These are phyloP conservation scores for Colletotrichum neosansevieriae DNA, from an alignment of 2,329 filamentous ascomycete species.

Conservation along the genomic window DNA sequence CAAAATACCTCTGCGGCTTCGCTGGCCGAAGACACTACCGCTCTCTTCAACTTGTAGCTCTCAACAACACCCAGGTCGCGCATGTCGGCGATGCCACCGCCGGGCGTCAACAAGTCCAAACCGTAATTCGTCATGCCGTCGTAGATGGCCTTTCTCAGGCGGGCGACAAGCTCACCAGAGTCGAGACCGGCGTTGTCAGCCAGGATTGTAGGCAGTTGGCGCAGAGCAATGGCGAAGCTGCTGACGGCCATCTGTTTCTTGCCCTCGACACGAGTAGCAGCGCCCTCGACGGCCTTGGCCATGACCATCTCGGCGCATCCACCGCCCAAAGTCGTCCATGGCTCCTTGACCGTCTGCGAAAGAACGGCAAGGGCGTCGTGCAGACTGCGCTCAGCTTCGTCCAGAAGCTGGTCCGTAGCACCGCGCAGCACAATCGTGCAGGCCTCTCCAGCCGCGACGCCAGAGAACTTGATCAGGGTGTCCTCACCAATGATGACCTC, in stretches of 20 bases:
- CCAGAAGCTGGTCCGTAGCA: conserved; percentile 95
- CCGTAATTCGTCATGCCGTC: conserved; percentile 94
- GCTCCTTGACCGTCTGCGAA: conserved; percentile 95
- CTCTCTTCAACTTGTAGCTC: conserved; percentile 98
- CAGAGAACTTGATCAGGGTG: conserved; percentile 96
- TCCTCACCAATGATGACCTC: conserved; percentile 99
- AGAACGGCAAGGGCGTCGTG: conserved; percentile 97
- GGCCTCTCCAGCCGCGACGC: conserved; percentile 91
- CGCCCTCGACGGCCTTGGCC: conserved; percentile 96
- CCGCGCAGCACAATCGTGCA: conserved; percentile 97
- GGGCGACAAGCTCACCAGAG: conserved; percentile 91
- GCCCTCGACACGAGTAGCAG: conserved; percentile 92
- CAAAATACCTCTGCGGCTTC: conserved; percentile 91
- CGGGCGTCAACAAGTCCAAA: conserved; percentile 87
- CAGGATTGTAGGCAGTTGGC: conserved; percentile 94
- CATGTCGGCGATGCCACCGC: conserved; percentile 96
- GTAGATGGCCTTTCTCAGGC: conserved; percentile 93
- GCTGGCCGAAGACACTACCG: conserved; percentile 95
- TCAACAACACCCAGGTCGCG: conserved; percentile 94
- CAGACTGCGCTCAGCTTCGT: conserved; percentile 95
- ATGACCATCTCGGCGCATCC: conserved; percentile 99
- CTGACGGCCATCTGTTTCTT: conserved; percentile 97
- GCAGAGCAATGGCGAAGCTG: conserved; percentile 87
- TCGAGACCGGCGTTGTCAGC: conserved; percentile 98
- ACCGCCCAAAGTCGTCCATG: conserved; percentile 92